Base-by-base conservation (phyloP, 352 stramenopile genomes). In the Pythium chondricola region DNA sequence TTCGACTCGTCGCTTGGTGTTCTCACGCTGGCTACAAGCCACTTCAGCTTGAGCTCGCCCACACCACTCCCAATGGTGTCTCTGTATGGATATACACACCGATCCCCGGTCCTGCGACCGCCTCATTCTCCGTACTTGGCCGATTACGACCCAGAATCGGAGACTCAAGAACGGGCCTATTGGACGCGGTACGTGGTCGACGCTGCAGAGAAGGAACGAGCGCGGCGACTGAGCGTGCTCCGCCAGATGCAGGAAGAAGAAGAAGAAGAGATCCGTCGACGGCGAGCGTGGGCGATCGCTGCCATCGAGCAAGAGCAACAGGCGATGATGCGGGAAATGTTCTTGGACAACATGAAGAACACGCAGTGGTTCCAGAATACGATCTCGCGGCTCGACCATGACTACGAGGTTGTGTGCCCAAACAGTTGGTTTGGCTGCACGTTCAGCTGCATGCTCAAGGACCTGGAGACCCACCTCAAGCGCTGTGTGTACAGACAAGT, bases 321-420 rank as follows among this genome's bases (percentile, higher is more conserved):
- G 33, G 72, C 71, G 14, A 85, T 87, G 65, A 86, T 85, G 70
- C 56, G 75, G 29, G 74, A 88, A 49, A 78, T 88, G 71, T 93
- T 93, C 50, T 52, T 93, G 39, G 82, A 90, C 54, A 88, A 87
- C 52, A 93, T 90, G 77, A 88, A 89, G 58, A 90, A 93, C 63
- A 93, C 82, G 14, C 78, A 88, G 64, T 93, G 82, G 82, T 93
- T 93, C 51, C 82, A 93, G 58, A 76, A 64, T 9, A 93, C 79
- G 25, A 93, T 93, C 42, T 86, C 78, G 24, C 71, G 75, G 35
- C 77, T 88, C 26, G 71, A 79, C 0, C 66, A 83, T 22, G 78
- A 93, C 51, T 93, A 93, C 58, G 78, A 93, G 50, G 79, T 93
- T 7, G 76, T 93, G 43, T 93, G 82, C 43, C 82, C 82, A 1